A percentile compares a stretch with the other conserved stretches of the same genome.
phyloP scores from a whole-genome alignment of 768 basidiomycete species.

The Pisolithus orientalis region DNA sequence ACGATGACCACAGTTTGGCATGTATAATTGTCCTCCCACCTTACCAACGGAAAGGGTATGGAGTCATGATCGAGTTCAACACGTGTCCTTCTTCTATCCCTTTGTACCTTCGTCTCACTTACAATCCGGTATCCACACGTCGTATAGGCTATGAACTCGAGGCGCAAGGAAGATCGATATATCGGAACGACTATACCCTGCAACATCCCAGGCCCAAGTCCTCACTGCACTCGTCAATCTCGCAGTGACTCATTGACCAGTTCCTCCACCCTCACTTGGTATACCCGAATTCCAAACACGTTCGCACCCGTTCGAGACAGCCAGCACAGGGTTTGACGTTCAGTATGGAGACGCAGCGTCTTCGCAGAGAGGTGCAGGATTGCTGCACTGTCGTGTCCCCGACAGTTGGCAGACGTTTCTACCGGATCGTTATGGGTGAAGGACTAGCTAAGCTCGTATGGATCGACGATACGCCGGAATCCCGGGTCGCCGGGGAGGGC shows the following conservation, averaged over 20 bases:
- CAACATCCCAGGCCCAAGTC: too few relatives aligned
- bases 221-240: too few relatives aligned
- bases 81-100: constrained; percentile 23
- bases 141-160: constrained; percentile 79
- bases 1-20: constrained; percentile 95
- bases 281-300: constrained; percentile 19
- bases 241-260: constrained; percentile 34
- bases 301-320: too few relatives aligned
- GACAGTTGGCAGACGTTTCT: constrained; percentile 30
- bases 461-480: constrained; percentile 50
- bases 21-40: constrained; percentile 93
- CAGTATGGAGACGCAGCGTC: too few relatives aligned
- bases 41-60: constrained; percentile 86
- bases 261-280: constrained; percentile 50
- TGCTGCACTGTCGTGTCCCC: constrained; percentile 10
- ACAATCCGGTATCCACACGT: neutral
- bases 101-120: too few relatives aligned
- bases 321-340: too few relatives aligned
- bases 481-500: constrained; percentile 41
- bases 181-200: constrained; percentile 31
- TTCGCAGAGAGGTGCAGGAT: neutral
- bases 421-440: constrained; percentile 41
- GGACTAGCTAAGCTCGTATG: constrained; percentile 17
- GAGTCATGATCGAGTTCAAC: constrained; percentile 98
- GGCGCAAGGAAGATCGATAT: constrained; percentile 75